Base-by-base conservation (phyloP, 805 yeast genomes). In the Helenozyma rhizophorensis region DNA sequence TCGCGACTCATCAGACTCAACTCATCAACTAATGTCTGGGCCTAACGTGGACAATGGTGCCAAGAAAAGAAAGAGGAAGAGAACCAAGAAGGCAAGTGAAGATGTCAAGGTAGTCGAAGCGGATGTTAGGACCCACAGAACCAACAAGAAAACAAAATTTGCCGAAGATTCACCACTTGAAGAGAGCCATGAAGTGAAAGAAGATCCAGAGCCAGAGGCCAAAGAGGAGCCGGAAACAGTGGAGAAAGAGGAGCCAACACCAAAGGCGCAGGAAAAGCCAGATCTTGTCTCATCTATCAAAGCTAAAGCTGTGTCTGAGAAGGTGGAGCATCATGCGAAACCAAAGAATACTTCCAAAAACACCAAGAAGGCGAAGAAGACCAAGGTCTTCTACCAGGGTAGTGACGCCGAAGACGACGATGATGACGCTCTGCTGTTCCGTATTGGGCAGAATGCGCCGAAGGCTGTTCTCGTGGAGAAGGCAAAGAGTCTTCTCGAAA, bases 401-500 rank as follows among this genome's bases (percentile, higher is more conserved):
- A 61, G 58, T 26, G 39, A 47, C 36, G 61, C 58, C 29, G 67
- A 60, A 16, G 63, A 60, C 23, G 68, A 62, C 14, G 59, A 55
- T 5, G 62, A 54, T 7, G 50, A 46, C 8, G 55, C 48, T 5
- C 13, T 22, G 9, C 27, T 17, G 21, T 48, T 50, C 33, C 37
- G 39, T 19, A 12, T 31, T n/a, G 30, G 27, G 8, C 12, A 28
- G n/a, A 27, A 21, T 11, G 36, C 25, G 6, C 29, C 45, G n/a
- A 26, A 39, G n/a, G 23, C 34, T 6, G 53, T 61, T 27, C 40
- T 78, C 21, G 54, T 57, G 28, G 54, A 53, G 51, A 78, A 43
- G 37, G 68, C 78, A 1, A 40, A 39, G 4, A 58, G 62, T 13
- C 60, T 86, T 11, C 60, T 78, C 4, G 60, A 68, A 25, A 56